Conservation (phyloP, 1,139 yeast genomes). For the Kluyveromyces sp. region DNA sequence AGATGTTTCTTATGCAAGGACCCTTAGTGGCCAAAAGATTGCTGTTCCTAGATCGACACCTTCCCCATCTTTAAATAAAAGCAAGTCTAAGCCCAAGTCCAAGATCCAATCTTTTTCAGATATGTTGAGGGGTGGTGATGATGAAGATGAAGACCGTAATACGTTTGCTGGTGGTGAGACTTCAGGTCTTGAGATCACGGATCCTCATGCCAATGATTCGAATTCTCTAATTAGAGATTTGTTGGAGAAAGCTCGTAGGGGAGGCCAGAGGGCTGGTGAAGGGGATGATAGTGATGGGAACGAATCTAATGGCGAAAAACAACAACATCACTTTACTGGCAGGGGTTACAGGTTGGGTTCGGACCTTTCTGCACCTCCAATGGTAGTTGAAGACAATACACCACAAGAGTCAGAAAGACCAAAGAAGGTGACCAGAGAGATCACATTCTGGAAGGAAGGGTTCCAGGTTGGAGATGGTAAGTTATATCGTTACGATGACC, state of each 20-base stretch:
- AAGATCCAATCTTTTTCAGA: constrained; percentile 46
- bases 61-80: not conserved
- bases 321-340: constrained; percentile 42
- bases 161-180: constrained; percentile 92
- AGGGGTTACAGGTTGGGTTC: constrained; percentile 75
- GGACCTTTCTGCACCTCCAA: constrained; percentile 34
- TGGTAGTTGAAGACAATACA: constrained; percentile 28
- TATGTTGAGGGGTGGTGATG: constrained; percentile 35
- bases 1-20: not conserved
- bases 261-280: constrained; percentile 31
- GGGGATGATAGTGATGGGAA: constrained; percentile 35
- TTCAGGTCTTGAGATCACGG: constrained; percentile 88
- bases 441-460: constrained; percentile 95
- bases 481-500: constrained; percentile 83
- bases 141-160: constrained; percentile 55
- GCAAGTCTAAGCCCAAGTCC: constrained; percentile 20
- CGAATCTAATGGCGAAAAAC: constrained; percentile 7
- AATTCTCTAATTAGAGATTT: constrained; percentile 48
- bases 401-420: constrained; percentile 17
- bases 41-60: constrained; percentile 1
- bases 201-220: constrained; percentile 49
- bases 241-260: constrained; percentile 49
- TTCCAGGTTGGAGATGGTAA: constrained; percentile 91
- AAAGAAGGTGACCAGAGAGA: constrained; percentile 53
- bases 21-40: constrained; percentile 4